Percentiles rank a stretch among this genome's conserved stretches.
phyloP scores from a whole-genome alignment of 306 rosid genomes.

The Ormosia semicastrata region DNA sequence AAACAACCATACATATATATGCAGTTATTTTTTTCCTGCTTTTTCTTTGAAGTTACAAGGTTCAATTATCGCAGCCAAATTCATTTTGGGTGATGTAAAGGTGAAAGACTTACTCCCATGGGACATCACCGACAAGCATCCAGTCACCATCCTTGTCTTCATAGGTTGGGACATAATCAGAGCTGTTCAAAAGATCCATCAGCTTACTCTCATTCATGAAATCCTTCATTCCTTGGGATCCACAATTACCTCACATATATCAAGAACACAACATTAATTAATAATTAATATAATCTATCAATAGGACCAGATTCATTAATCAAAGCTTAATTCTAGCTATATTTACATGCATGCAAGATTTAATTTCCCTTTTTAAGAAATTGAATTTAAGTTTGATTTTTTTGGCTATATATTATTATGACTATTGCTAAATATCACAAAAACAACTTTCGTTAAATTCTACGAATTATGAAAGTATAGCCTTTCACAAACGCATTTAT shows the following conservation, averaged over 20 bases:
- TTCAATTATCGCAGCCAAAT: neutral
- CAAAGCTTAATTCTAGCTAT: too few species aligned
- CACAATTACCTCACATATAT: constrained; percentile 57
- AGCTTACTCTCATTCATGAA: constrained; percentile 91
- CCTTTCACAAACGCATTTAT: too few species aligned
- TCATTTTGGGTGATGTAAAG: neutral
- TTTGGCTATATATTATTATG: too few species aligned
- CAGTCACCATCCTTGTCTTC: constrained; percentile 97
- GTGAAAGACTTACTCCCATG: constrained; percentile 77
- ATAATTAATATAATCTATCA: neutral
- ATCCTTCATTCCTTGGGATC: constrained; percentile 80
- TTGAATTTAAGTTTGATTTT: neutral
- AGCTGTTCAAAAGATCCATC: constrained; percentile 76
- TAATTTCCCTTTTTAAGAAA: neutral
- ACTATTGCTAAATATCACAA: too few species aligned
- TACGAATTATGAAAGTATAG: too few species aligned
- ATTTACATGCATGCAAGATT: neutral
- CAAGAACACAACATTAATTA: neutral
- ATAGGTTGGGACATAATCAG: constrained; percentile 88
- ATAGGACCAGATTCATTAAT: too few species aligned
- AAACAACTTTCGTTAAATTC: too few species aligned
- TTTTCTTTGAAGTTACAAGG: neutral
- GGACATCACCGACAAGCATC: constrained; percentile 99
- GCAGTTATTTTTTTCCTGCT: neutral
- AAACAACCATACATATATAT: neutral